Base-by-base conservation (phyloP, 2,329 filamentous ascomycete genomes). In the Plenodomus biglobosus region DNA sequence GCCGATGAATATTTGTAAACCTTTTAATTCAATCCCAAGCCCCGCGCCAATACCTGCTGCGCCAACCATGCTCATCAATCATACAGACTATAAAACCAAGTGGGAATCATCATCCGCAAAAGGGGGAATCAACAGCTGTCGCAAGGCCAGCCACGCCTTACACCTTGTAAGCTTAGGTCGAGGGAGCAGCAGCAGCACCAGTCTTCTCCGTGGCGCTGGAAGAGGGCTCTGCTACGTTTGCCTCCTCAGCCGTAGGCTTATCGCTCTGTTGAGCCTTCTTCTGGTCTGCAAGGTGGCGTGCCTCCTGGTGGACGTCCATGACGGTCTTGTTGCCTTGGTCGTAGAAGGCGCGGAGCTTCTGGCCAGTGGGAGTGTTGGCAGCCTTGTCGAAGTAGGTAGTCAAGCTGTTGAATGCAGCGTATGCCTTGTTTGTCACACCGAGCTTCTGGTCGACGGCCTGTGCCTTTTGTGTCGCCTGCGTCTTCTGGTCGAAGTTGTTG, bases 341-440 rank as follows among this genome's bases (percentile, higher is more conserved):
- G 76, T 99, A 99, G 77, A 99, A 99, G 55, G 86, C 79, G 61
- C 89, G 87, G 52, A 99, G 77, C 75, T 87, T 90, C 78, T 92
- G 85, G 61, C 94, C 94, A 1, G 91, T 95, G 8, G 91, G 90
- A 0, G 91, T 95, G 70, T 81, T 86, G 48, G 86, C 78, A 2
- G 92, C 92, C 81, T 95, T 95, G 76, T 97, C 92, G 69, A 96
- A 97, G 82, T 97, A 99, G 11, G 87, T 90, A 72, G 79, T 80
- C 52, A 97, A 71, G 27, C 90, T 88, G 36, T 80, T 79, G 78
- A 80, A 85, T 51, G 80, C 82, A 50, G 75, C 81, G 66, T 78
- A 83, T 55, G 89, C 90, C 67, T 87, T 88, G 61, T 85, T 80
- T 45, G 83, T 83, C 67, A 97, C 84, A 62, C 88, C 87, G 75